Percentiles rank a stretch among this genome's conserved stretches.
Evolutionary conservation across 176 grass and related monocot species (phyloP).

Genomic region (Triticum monococcum): DNA sequence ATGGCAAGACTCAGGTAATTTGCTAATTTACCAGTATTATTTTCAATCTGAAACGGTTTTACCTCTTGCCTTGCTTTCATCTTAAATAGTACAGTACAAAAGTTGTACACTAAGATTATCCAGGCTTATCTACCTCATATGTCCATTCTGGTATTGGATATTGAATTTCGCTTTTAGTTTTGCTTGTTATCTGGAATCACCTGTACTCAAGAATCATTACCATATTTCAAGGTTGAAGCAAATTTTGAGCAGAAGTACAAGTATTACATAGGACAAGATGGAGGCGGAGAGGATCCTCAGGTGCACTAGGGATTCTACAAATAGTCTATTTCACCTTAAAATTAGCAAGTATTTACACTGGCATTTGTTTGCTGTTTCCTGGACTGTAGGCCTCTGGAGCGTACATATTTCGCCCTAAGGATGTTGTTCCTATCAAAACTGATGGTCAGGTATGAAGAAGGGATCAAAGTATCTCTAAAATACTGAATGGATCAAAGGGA

Average conservation of each 20-base stretch:
- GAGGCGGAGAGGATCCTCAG: conserved; percentile 73
- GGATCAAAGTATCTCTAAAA: conserved; percentile 8
- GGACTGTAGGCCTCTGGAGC: conserved; percentile 85
- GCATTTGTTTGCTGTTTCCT: conserved; percentile 9
- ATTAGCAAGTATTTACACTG: neutral
- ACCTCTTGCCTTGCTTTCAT: neutral
- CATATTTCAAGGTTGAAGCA: conserved; percentile 61
- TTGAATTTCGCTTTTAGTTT: neutral
- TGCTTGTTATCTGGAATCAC: conserved; percentile 10
- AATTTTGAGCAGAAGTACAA: conserved; percentile 70
- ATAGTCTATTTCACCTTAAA: neutral
- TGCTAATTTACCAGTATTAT: neutral
- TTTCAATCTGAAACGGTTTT: neutral
- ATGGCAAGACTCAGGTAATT: conserved; percentile 69
- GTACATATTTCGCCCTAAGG: conserved; percentile 89
- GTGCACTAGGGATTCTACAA: conserved; percentile 38
- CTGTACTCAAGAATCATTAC: conserved; percentile 22
- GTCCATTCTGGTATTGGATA: conserved; percentile 5
- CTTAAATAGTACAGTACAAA: neutral
- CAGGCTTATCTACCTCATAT: neutral
- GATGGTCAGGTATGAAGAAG: conserved; percentile 51
- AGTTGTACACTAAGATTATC: conserved; percentile 11
- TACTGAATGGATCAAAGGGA: neutral
- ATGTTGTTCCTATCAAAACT: conserved; percentile 62
- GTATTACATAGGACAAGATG: conserved; percentile 74